Base-by-base conservation (phyloP, 164 flowering plant genomes). In the Magnolia officinalis region DNA sequence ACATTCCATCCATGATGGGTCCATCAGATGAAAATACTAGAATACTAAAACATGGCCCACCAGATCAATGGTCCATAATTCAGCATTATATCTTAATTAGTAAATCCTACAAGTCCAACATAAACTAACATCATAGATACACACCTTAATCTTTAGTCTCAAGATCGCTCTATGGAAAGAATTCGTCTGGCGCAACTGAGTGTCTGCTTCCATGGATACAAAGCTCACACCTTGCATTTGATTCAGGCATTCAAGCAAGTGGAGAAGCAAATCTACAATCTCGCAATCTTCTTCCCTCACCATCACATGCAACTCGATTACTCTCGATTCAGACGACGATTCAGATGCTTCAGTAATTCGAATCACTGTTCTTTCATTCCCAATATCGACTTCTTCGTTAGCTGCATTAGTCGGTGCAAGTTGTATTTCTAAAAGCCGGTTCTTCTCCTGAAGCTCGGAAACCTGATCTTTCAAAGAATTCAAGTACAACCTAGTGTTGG, bases 241-340 rank as follows among this genome's bases (percentile, higher is more conserved):
- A 67, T 82, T 92, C 80, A 94, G 74, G 78, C 88, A 90, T 66
- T 89, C 91, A 16, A 91, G 73, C 10, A 91, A 13, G 6, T 80
- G 63, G 52, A 85, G 82, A 20, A 82, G 63, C 78, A 91, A 68
- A 81, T 88, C 86, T 50, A 70, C 21, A 45, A 81, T 29, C 10
- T 80, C 55, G 50, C 78, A 70, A 31, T 82, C 82, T 77, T 84
- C 84, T 79, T 84, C 85, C 67, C 82, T 86, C 4, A 85, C 78
- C 1, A 4, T 78, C 74, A 94, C 88, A 70, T 68, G 81, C 83
- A 94, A 63, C 31, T 83, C 85, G 5, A 89, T 65, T 14, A 73
- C 73, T 73, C 85, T 74, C 31, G 79, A 88, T 69, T 82, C 77
- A 0, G 91, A 80, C 14, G 87, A 26, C 6, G 61, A 67, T 81